phyloP scores from a whole-genome alignment of 768 basidiomycete genomes.

The Rhodotorula diobovata region DNA sequence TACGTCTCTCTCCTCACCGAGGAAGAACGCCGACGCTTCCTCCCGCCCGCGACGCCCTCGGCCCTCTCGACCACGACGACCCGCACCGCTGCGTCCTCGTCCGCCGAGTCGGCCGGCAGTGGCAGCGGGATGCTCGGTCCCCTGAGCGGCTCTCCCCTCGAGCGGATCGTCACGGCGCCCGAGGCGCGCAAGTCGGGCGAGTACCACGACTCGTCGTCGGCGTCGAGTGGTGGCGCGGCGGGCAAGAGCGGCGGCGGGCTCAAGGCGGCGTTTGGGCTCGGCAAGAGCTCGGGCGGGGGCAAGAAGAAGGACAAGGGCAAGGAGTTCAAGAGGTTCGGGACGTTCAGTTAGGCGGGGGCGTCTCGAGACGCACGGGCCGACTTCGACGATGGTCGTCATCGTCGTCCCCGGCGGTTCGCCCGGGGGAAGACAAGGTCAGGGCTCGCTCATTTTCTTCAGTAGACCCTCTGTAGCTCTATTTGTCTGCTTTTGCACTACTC shows the following conservation, averaged over 20 bases:
- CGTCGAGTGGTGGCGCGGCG: background rate
- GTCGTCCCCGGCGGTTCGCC: no score
- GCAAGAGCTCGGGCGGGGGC: no score
- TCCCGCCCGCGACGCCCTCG: background rate
- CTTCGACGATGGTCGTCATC: background rate
- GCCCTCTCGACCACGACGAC: background rate
- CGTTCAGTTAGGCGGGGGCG: constrained; percentile 7
- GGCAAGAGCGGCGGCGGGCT: background rate
- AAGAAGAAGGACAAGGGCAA: constrained; percentile 35
- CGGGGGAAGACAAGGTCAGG: no score
- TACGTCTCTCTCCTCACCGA: constrained; percentile 36
- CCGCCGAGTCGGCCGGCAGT: no score
- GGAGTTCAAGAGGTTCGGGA: constrained; percentile 28
- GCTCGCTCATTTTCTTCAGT: no score
- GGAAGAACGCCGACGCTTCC: constrained; percentile 5
- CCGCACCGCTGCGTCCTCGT: no score
- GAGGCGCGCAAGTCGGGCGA: background rate
- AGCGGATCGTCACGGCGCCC: constrained; percentile 21
- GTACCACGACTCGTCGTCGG: background rate
- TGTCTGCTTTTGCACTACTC: no score
- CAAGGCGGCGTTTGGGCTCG: background rate
- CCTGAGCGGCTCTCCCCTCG: constrained; percentile 16
- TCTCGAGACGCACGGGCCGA: background rate
- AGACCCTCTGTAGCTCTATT: no score
- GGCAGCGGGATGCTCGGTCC: background rate